phyloP scores from a whole-genome alignment of 345 rosid genomes.

The Clarkia xantiana region DNA sequence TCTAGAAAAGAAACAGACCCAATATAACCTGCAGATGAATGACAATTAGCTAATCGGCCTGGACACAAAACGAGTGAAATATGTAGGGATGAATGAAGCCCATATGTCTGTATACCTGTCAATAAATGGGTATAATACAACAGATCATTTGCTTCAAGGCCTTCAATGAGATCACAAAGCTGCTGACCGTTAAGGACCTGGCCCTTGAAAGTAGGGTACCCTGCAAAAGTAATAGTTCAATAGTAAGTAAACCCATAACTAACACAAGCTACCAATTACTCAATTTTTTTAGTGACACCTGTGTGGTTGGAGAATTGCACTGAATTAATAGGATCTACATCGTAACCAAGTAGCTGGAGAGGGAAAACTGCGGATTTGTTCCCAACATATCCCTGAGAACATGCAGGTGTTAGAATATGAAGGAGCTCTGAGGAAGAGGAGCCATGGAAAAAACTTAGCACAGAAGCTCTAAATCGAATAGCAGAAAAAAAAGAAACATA shows the following conservation, averaged over 20 bases:
- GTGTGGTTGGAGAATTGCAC: constrained; percentile 98
- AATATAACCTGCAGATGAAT: constrained; percentile 59
- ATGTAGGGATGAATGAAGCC: not conserved
- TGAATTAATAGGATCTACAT: constrained; percentile 92
- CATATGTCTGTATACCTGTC: constrained; percentile 40
- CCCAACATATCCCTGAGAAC: constrained; percentile 82
- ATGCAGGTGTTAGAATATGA: no score
- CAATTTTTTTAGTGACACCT: constrained; percentile 40
- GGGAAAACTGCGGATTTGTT: constrained; percentile 96
- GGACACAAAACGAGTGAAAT: not conserved
- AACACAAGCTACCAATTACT: constrained; percentile 20
- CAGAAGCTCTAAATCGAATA: no score
- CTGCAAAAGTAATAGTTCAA: constrained; percentile 24
- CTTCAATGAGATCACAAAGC: constrained; percentile 75
- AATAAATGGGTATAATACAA: constrained; percentile 80
- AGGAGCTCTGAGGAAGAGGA: no score
- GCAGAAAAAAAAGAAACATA: no score
- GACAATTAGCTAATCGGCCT: not conserved
- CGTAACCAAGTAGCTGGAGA: constrained; percentile 85
- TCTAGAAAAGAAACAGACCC: constrained; percentile 92
- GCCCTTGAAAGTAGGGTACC: constrained; percentile 90
- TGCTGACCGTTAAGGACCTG: constrained; percentile 89
- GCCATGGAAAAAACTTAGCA: no score
- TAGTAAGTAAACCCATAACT: constrained; percentile 12
- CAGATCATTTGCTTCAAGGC: constrained; percentile 74